phyloP scores from a whole-genome alignment of 441 rosid genomes.

The Biscutella laevigata region DNA sequence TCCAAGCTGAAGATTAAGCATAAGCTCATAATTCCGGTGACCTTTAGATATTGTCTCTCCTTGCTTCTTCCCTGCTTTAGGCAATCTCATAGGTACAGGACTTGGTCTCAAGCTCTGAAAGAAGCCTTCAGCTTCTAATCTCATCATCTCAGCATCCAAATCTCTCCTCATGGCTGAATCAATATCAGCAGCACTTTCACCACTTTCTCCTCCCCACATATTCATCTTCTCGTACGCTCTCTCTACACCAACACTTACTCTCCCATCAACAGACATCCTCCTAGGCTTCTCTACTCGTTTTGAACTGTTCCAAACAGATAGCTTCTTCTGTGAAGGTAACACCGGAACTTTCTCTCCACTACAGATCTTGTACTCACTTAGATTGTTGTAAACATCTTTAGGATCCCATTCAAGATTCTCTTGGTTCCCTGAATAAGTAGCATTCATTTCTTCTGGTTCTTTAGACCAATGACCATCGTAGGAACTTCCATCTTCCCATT shows the following conservation, averaged over 20 bases:
- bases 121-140: slow-evolving; percentile 21
- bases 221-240: slow-evolving; percentile 44
- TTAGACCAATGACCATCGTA: slow-evolving; percentile 86
- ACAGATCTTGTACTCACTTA: slow-evolving; percentile 45
- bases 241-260: slow-evolving; percentile 38
- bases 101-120: slow-evolving; percentile 20
- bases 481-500: slow-evolving; percentile 72
- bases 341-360: slow-evolving; percentile 48
- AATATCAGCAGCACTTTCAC: slow-evolving; percentile 27
- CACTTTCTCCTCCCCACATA: slow-evolving; percentile 39
- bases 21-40: slow-evolving; percentile 87
- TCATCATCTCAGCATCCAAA: slow-evolving; percentile 30
- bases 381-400: slow-evolving; percentile 43
- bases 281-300: slow-evolving; percentile 32
- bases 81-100: slow-evolving; percentile 32
- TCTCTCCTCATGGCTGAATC: slow-evolving; percentile 29
- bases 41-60: slow-evolving; percentile 82
- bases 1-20: slow-evolving; percentile 95
- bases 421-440: slow-evolving; percentile 59
- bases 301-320: slow-evolving; percentile 38
- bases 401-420: slow-evolving; percentile 64
- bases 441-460: slow-evolving; percentile 64
- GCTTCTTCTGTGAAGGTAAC: slow-evolving; percentile 76
- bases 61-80: slow-evolving; percentile 51
- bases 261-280: slow-evolving; percentile 56